These are phyloP conservation scores for Hagleromyces aurorensis DNA, from an alignment of 805 yeast genomes.

Conservation along the genomic window DNA sequence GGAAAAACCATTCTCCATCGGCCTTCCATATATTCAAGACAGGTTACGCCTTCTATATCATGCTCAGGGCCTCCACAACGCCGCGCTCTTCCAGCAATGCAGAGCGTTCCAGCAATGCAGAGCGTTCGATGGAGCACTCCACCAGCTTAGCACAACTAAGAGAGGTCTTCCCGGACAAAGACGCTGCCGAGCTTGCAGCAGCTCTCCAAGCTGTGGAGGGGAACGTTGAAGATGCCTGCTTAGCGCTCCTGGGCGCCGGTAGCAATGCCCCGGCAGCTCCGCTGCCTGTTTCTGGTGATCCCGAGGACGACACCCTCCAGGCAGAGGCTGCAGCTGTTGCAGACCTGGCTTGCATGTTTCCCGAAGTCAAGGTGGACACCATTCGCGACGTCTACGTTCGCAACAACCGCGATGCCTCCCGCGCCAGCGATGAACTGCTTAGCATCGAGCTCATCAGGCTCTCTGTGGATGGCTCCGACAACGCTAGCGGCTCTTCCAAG, in stretches of 20 bases:
- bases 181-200: conserved; percentile 5
- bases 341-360: conserved; percentile 39
- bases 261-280: too few species aligned
- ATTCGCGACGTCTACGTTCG: conserved; percentile 29
- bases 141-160: conserved; percentile 4
- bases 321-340: conserved; percentile 4
- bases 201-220: conserved; percentile 16
- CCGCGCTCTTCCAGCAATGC: too few species aligned
- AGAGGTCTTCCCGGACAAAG: conserved; percentile 19
- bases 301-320: not conserved
- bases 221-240: conserved; percentile 19
- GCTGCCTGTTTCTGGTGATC: too few species aligned
- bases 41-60: too few species aligned
- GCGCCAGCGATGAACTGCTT: conserved; percentile 12
- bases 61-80: too few species aligned
- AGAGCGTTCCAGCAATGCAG: too few species aligned
- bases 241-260: conserved; percentile 20
- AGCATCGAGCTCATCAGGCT: conserved; percentile 15
- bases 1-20: too few species aligned
- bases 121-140: too few species aligned
- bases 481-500: conserved; percentile 9
- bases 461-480: conserved; percentile 10
- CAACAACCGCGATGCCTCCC: conserved; percentile 28
- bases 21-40: too few species aligned
- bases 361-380: conserved; percentile 29